Evolutionary conservation across 495 filamentous ascomycete species (phyloP), one percentile per base, ranked within the genome.

Genomic region (Collariella sp.): DNA sequence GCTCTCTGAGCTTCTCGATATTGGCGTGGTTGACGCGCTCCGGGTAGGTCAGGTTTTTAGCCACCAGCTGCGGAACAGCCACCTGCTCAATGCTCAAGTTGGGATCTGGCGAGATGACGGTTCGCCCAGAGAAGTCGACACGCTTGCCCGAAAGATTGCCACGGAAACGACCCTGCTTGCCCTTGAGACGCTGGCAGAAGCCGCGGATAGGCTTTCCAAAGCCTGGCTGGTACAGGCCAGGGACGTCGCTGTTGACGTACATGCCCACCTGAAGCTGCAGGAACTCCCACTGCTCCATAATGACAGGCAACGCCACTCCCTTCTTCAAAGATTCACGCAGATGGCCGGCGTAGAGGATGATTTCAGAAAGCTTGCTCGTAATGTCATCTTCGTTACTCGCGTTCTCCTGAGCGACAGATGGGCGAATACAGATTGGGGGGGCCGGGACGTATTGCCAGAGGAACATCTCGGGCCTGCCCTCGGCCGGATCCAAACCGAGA

Each of bases 231-330:
- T 89, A 83, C 15, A 96, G 77, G 7, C 89, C 89, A 12, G 93
- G 93, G n/a, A 91, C 85, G 62, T 95, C 90, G 48, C 89, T 94
- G 75, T 98, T 96, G 59, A 98, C 91, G 64, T 97, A 96, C 76
- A 96, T 89, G 24, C 91, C 93, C 50, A 96, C 86, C 58, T 95
- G 90, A 9, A 95, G 72, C 62, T 96, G 90, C 61, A 98, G 74
- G 62, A 90, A 97, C 62, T 97, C 93, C 94, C 94, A 98, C 56
- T 93, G 89, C 70, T 97, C 93, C 88, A 97, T 95, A 48, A 97
- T 87, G 2, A 84, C 90, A 59, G 85, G 79, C 3, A 98, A 79
- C 6, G 88, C 82, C 9, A 88, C 83, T 36, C 93, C 94, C 58
- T 86, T 87, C 35, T 84, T 72, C 24, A 98, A 65, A 1, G 88